Conservation (phyloP, 345 rosid species). For the Brassica juncea region DNA sequence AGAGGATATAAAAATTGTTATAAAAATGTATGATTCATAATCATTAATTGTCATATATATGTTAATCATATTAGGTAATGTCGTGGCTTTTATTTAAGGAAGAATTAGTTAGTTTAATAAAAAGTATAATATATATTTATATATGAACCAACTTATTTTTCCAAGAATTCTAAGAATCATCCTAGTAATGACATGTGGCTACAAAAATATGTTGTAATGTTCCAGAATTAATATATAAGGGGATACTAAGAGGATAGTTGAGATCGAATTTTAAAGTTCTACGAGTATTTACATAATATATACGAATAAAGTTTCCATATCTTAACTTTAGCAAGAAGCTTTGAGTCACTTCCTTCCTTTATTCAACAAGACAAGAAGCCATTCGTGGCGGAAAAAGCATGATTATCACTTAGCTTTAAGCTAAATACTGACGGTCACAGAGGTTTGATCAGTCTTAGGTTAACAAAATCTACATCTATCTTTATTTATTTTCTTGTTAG, state of each 20-base stretch:
- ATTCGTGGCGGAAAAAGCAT: slow-evolving; percentile 39
- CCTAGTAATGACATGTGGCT: no score
- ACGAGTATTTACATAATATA: neutral
- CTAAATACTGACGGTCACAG: slow-evolving; percentile 22
- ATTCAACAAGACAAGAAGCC: slow-evolving; percentile 40
- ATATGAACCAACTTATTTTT: no score
- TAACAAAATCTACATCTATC: neutral
- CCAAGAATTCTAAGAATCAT: no score
- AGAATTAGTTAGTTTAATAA: no score
- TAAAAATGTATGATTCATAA: no score
- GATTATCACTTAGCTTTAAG: slow-evolving; percentile 33
- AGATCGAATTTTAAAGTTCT: neutral
- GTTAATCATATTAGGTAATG: no score
- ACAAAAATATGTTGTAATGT: no score
- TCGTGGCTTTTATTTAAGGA: no score
- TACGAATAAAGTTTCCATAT: slow-evolving; percentile 4
- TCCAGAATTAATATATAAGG: no score
- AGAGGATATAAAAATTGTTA: no score
- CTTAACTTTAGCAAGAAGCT: slow-evolving; percentile 31
- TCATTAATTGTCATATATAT: no score
- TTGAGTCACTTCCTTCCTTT: slow-evolving; percentile 40
- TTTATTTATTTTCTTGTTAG: neutral
- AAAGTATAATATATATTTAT: no score
- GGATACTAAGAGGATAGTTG: neutral
- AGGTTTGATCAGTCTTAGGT: neutral